Conservation (phyloP, 306 rosid species). For the Cicer arietinum region DNA sequence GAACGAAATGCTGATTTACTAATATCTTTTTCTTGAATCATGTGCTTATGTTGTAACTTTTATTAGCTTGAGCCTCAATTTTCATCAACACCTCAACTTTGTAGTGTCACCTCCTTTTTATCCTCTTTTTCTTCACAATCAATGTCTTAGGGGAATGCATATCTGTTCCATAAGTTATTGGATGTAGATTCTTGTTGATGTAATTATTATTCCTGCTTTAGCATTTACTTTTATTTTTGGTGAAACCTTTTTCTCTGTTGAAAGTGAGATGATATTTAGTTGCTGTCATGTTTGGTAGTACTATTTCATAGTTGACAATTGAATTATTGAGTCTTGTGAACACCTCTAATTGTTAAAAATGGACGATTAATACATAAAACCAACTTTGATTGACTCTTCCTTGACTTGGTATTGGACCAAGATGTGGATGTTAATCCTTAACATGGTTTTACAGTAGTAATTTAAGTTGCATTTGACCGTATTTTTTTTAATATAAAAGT, state of each 20-base stretch:
- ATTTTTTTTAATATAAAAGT: too few species aligned
- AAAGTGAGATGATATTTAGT: conserved; percentile 42
- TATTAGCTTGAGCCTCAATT: conserved; percentile 40
- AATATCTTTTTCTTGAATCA: conserved; percentile 10
- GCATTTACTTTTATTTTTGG: conserved; percentile 52
- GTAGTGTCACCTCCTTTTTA: conserved; percentile 14
- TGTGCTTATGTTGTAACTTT: conserved; percentile 50
- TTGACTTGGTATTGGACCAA: background rate
- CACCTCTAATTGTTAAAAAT: conserved; percentile 41
- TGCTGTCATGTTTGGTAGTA: conserved; percentile 47
- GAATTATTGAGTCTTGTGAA: conserved; percentile 39
- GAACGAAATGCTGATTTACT: too few species aligned
- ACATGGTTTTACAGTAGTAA: too few species aligned
- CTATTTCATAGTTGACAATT: conserved; percentile 45
- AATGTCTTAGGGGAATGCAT: conserved; percentile 41
- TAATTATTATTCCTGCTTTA: conserved; percentile 56
- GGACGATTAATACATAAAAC: conserved; percentile 23
- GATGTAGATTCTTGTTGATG: conserved; percentile 57
- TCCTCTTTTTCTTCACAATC: conserved; percentile 19
- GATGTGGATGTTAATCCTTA: conserved; percentile 1
- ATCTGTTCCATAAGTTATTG: conserved; percentile 50
- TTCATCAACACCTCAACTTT: conserved; percentile 42
- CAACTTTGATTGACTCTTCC: conserved; percentile 33
- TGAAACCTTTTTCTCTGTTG: conserved; percentile 47
- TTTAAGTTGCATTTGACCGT: too few species aligned